phyloP scores from a whole-genome alignment of 345 rosid species.

The Gossypium raimondii region DNA sequence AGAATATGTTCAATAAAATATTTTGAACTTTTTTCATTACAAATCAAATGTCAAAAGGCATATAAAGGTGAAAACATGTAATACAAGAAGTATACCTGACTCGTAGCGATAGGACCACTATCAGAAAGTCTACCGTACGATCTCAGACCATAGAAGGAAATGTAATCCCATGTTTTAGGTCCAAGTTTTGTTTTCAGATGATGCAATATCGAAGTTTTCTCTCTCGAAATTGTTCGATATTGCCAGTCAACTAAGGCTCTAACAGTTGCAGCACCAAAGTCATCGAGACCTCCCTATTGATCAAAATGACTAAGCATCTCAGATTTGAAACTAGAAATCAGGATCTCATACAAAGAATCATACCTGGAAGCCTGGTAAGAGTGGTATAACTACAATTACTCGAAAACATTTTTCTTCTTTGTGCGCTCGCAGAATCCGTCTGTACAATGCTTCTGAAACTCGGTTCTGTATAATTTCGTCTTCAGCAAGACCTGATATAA shows the following conservation, averaged over 20 bases:
- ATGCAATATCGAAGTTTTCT: constrained; percentile 66
- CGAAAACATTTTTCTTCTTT: constrained; percentile 64
- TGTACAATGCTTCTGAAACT: constrained; percentile 62
- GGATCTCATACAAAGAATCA: neutral
- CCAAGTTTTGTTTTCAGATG: constrained; percentile 53
- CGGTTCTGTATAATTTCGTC: constrained; percentile 82
- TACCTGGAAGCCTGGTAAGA: constrained; percentile 96
- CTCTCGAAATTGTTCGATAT: constrained; percentile 76
- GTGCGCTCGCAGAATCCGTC: constrained; percentile 66
- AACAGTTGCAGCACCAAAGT: constrained; percentile 88
- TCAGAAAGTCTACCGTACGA: constrained; percentile 65
- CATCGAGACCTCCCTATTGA: constrained; percentile 81
- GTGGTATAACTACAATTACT: constrained; percentile 74
- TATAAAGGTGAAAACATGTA: neutral
- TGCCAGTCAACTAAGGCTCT: constrained; percentile 97
- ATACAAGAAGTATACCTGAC: constrained; percentile 49
- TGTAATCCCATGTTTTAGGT: constrained; percentile 63
- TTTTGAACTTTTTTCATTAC: neutral
- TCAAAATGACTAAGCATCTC: constrained; percentile 5
- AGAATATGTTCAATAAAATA: neutral
- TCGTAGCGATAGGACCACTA: constrained; percentile 69
- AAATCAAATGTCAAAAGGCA: neutral
- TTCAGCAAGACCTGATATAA: constrained; percentile 79
- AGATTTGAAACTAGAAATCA: neutral
- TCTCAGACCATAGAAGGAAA: constrained; percentile 81